phyloP scores from a whole-genome alignment of 495 filamentous ascomycete genomes.

The Podospora pseudoanserina region DNA sequence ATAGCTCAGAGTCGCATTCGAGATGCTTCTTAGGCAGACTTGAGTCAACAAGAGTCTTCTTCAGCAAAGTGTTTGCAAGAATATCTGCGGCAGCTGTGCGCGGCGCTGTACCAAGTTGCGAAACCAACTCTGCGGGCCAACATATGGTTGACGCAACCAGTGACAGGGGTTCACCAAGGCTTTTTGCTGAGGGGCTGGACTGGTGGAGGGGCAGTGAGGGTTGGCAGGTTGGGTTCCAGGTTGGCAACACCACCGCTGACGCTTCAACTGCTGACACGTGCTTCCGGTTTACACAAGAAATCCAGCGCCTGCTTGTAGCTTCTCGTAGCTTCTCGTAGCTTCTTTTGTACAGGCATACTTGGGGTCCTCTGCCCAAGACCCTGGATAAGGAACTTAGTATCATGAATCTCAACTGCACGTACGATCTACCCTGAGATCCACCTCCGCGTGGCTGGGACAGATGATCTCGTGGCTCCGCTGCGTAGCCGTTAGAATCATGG shows the following conservation, averaged over 20 bases:
- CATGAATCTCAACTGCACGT: not conserved
- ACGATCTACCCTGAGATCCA: not conserved
- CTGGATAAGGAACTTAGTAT: not conserved
- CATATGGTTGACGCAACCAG: constrained; percentile 7
- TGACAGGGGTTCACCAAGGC: constrained; percentile 8
- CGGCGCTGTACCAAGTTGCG: constrained; percentile 17
- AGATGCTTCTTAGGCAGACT: constrained; percentile 1
- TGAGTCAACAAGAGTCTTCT: not conserved
- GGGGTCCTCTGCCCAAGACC: not conserved
- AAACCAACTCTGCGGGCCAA: constrained; percentile 15
- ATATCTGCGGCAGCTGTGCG: constrained; percentile 13
- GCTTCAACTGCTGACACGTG: constrained; percentile 20
- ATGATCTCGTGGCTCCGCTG: not conserved
- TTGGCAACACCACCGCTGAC: constrained; percentile 4
- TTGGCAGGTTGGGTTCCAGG: constrained; percentile 1
- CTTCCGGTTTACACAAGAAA: not conserved
- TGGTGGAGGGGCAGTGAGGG: constrained; percentile 10
- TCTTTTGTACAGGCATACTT: not conserved
- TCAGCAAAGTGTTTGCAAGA: constrained; percentile 5
- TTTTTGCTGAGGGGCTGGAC: not conserved
- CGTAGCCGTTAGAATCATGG: not conserved
- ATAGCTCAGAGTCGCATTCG: not conserved
- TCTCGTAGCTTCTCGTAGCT: not conserved
- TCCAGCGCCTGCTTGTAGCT: not conserved
- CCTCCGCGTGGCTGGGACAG: not conserved